Evolutionary conservation across 2,329 filamentous ascomycete genomes (phyloP).

Genomic region (Alternaria ventricosa): DNA sequence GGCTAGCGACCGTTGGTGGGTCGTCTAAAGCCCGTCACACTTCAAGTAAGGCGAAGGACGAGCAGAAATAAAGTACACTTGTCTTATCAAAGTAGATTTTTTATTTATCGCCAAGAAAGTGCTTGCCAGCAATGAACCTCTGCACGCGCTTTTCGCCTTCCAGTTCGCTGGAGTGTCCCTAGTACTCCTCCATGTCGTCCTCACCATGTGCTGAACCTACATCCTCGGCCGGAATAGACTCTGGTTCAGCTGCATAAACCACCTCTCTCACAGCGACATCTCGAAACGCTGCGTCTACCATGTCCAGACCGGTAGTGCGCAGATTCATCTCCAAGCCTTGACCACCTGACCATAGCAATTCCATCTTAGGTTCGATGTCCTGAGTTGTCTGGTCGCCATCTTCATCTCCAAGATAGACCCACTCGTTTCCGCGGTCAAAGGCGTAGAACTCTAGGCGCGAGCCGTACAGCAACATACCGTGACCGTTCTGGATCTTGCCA

Average conservation of each 20-base stretch:
- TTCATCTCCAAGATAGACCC: neutral
- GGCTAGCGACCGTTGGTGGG: neutral
- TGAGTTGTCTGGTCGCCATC: neutral
- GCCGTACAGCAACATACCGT: constrained; percentile 35
- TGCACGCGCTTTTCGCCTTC: neutral
- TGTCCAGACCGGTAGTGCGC: neutral
- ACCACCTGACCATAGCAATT: neutral
- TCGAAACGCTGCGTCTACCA: constrained; percentile 9
- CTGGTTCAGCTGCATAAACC: neutral
- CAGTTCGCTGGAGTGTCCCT: neutral
- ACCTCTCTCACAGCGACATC: constrained; percentile 1
- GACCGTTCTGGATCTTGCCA: constrained; percentile 20
- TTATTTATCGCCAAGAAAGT: neutral
- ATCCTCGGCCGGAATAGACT: neutral
- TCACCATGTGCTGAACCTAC: neutral
- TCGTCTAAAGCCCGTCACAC: neutral
- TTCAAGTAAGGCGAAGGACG: neutral
- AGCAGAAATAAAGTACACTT: neutral
- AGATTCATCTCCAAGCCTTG: constrained; percentile 11
- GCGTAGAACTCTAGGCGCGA: constrained; percentile 32
- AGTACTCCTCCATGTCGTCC: neutral
- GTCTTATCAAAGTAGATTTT: neutral
- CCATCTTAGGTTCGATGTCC: constrained; percentile 1
- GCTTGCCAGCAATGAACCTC: neutral
- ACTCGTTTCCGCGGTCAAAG: constrained; percentile 15